Conservation (phyloP, 208 protist genomes). For the Trypanosoma cruzi region DNA sequence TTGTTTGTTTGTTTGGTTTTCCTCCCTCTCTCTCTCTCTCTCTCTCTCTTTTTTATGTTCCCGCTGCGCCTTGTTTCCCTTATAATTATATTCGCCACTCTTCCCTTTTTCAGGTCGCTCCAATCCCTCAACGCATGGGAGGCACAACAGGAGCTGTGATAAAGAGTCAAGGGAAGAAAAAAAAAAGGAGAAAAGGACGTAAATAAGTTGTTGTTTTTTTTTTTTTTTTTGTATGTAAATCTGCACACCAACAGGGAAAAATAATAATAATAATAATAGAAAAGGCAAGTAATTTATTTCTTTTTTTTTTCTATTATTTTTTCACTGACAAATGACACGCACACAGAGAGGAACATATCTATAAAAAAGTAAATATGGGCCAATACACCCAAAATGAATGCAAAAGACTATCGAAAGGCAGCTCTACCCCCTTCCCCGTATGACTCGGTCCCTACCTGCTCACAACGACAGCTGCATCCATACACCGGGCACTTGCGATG, state of each 20-base stretch:
- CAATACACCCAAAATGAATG: not conserved
- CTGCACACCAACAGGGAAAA: not conserved
- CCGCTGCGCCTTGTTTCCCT: too few relatives aligned
- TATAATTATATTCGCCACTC: not conserved
- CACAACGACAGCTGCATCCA: slow-evolving; percentile 81
- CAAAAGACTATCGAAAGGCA: not conserved
- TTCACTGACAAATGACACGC: too few relatives aligned
- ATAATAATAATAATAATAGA: not conserved
- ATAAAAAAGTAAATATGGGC: too few relatives aligned
- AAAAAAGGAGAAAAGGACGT: not conserved
- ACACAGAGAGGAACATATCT: not conserved
- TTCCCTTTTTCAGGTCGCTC: not conserved
- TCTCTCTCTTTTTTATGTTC: not conserved
- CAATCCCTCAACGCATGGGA: too few relatives aligned
- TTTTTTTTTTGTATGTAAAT: too few relatives aligned
- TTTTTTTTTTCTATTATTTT: not conserved
- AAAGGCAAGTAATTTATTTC: not conserved
- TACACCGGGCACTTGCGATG: slow-evolving; percentile 75
- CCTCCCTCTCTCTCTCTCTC: not conserved
- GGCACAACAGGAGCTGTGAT: not conserved
- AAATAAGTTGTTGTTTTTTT: too few relatives aligned
- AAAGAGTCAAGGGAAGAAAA: not conserved
- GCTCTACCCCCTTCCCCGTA: slow-evolving; percentile 13
- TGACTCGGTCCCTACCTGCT: slow-evolving; percentile 45
- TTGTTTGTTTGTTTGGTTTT: not conserved